Conservation (phyloP, 768 basidiomycete genomes). For the Russula vinacea region DNA sequence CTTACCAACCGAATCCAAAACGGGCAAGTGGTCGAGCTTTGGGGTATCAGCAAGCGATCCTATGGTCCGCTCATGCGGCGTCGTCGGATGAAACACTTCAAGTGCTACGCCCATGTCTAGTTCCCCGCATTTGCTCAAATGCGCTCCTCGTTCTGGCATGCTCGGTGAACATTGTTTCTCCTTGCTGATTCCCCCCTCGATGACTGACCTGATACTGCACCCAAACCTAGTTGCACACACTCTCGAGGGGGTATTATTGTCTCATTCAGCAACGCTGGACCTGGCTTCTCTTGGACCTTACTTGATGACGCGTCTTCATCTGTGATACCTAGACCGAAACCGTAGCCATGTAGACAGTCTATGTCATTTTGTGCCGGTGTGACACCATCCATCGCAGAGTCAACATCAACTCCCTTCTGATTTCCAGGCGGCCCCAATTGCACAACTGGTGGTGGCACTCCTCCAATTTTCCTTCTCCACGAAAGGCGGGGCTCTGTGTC, state of each 20-base stretch:
- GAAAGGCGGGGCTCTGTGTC: background rate
- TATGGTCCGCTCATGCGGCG: background rate
- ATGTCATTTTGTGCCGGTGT: background rate
- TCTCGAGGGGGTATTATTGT: background rate
- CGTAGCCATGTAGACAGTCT: background rate
- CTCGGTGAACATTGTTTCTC: background rate
- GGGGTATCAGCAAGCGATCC: background rate
- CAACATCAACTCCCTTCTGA: background rate
- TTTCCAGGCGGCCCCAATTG: background rate
- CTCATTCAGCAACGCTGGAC: background rate
- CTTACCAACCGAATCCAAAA: background rate
- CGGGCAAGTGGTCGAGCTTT: background rate
- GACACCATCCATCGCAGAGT: background rate
- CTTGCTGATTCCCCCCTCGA: too few relatives aligned
- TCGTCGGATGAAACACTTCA: background rate
- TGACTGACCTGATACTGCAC: background rate
- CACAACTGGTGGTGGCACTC: background rate
- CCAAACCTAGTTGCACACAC: background rate
- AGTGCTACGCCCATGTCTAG: background rate
- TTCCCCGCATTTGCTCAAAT: background rate
- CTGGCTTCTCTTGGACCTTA: background rate
- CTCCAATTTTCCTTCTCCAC: conserved; percentile 5
- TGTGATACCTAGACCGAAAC: background rate
- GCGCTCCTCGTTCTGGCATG: background rate
- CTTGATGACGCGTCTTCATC: background rate